phyloP scores from a whole-genome alignment of 2,329 filamentous ascomycete species.

The Aspergillus sp. region DNA sequence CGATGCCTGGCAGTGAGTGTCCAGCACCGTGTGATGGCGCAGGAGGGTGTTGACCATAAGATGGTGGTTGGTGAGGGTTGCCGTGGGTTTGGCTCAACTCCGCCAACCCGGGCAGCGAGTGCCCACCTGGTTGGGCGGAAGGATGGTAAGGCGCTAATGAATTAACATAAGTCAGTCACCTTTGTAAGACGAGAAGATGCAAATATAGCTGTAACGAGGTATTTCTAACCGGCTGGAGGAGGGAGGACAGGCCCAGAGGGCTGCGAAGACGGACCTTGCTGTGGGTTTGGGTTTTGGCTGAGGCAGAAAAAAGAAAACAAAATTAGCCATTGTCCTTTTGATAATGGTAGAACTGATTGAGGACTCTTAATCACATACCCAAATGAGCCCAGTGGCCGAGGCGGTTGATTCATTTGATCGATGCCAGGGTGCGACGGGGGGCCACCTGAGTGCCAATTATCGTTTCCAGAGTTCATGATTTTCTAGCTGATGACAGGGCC shows the following conservation, averaged over 20 bases:
- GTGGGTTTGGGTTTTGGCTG: constrained; percentile 39
- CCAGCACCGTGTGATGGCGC: constrained; percentile 35
- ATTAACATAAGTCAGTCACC: constrained; percentile 20
- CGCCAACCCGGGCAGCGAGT: constrained; percentile 47
- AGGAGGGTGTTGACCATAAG: constrained; percentile 44
- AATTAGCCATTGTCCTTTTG: constrained; percentile 6
- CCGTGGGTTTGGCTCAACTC: constrained; percentile 47
- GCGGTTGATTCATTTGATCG: constrained; percentile 44
- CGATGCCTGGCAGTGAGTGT: constrained; percentile 43
- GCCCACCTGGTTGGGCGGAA: constrained; percentile 42
- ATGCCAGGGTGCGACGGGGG: constrained; percentile 43
- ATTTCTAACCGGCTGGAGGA: constrained; percentile 39
- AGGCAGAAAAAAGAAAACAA: constrained; percentile 1
- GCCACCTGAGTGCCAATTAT: constrained; percentile 45
- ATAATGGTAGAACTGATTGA: background rate
- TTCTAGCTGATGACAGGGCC: constrained; percentile 21
- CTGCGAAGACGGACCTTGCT: constrained; percentile 40
- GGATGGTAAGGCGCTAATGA: constrained; percentile 42
- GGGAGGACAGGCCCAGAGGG: constrained; percentile 40
- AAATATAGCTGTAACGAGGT: background rate
- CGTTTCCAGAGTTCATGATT: constrained; percentile 45
- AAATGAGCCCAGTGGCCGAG: constrained; percentile 45
- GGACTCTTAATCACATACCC: constrained; percentile 34
- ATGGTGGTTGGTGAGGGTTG: constrained; percentile 40
- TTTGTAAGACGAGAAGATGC: background rate